A percentile compares a stretch with the other conserved stretches of the same genome.
Conservation (phyloP, 2,329 filamentous ascomycete species). For the Neonectria magnoliae region DNA sequence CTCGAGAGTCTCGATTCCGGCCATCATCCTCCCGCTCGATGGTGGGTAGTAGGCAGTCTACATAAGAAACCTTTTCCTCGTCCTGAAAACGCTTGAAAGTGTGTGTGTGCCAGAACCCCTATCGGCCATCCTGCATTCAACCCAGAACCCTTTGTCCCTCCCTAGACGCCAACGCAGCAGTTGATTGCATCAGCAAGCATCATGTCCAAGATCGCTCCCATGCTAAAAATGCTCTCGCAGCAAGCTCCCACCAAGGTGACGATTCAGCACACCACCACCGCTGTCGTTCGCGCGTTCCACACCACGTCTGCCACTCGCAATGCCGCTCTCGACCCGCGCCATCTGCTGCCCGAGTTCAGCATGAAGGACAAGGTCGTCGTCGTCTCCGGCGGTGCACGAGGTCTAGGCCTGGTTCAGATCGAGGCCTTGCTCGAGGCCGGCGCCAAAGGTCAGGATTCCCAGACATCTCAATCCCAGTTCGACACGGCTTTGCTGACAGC, state of each 20-base stretch:
- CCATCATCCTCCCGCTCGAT: not conserved
- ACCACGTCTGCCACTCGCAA: slow-evolving; percentile 29
- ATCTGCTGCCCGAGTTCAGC: slow-evolving; percentile 76
- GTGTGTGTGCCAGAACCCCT: not conserved
- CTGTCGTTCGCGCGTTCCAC: slow-evolving; percentile 27
- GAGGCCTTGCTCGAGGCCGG: slow-evolving; percentile 84
- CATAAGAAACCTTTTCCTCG: slow-evolving; percentile 24
- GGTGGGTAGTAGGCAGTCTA: too few relatives aligned
- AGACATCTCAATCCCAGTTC: not conserved
- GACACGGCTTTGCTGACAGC: slow-evolving; percentile 19
- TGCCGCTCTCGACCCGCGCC: slow-evolving; percentile 33
- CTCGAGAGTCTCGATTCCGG: slow-evolving; percentile 10
- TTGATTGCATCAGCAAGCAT: slow-evolving; percentile 10
- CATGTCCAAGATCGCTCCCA: slow-evolving; percentile 43
- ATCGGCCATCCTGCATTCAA: not conserved
- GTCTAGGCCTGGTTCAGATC: slow-evolving; percentile 80
- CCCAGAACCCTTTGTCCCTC: not conserved
- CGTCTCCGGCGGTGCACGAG: slow-evolving; percentile 80
- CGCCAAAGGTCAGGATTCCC: slow-evolving; percentile 64
- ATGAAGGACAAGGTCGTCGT: slow-evolving; percentile 78
- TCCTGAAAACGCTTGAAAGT: not conserved
- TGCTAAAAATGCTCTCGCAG: slow-evolving; percentile 33
- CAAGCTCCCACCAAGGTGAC: slow-evolving; percentile 17
- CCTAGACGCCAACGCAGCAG: not conserved
- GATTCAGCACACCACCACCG: slow-evolving; percentile 8